Conservation (phyloP, 306 rosid genomes). For the Canavalia gladiata region DNA sequence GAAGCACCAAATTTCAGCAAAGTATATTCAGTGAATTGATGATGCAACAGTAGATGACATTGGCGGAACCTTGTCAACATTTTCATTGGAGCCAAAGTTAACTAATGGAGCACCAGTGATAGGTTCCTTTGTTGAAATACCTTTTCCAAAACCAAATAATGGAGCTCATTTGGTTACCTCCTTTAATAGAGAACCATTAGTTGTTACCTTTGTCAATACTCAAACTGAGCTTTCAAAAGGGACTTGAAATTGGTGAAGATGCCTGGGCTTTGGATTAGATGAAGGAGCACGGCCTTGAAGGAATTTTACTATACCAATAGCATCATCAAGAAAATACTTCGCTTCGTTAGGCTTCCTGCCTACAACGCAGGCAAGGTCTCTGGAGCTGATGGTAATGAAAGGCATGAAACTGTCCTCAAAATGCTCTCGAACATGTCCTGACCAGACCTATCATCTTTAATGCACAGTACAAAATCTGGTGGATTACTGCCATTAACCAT, state of each 20-base stretch:
- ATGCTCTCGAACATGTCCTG: conserved; percentile 70
- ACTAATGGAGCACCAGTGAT: conserved; percentile 46
- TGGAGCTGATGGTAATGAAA: too few species aligned
- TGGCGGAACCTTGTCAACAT: conserved; percentile 48
- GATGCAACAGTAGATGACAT: conserved; percentile 51
- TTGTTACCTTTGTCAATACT: conserved; percentile 36
- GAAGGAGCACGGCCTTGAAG: conserved; percentile 77
- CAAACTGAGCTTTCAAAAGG: conserved; percentile 77
- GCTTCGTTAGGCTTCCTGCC: conserved; percentile 67
- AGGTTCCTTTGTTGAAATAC: conserved; percentile 48
- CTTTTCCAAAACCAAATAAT: conserved; percentile 55
- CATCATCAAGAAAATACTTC: conserved; percentile 78
- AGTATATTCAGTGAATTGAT: conserved; percentile 46
- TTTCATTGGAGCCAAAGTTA: conserved; percentile 46
- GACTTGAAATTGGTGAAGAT: conserved; percentile 68
- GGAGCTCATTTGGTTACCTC: conserved; percentile 47
- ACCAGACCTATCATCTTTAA: conserved; percentile 86
- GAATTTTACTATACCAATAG: conserved; percentile 66
- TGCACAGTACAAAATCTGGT: conserved; percentile 85
- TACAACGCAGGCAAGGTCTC: too few species aligned
- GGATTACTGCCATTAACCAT: conserved; percentile 64
- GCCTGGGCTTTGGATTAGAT: conserved; percentile 72
- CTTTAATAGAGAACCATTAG: conserved; percentile 41
- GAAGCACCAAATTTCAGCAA: conserved; percentile 47
- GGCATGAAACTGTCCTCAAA: too few species aligned